Percentiles rank a stretch among this genome's conserved stretches.
Conservation (phyloP, 257 asterid genomes). For the Gentiana macrophylla region DNA sequence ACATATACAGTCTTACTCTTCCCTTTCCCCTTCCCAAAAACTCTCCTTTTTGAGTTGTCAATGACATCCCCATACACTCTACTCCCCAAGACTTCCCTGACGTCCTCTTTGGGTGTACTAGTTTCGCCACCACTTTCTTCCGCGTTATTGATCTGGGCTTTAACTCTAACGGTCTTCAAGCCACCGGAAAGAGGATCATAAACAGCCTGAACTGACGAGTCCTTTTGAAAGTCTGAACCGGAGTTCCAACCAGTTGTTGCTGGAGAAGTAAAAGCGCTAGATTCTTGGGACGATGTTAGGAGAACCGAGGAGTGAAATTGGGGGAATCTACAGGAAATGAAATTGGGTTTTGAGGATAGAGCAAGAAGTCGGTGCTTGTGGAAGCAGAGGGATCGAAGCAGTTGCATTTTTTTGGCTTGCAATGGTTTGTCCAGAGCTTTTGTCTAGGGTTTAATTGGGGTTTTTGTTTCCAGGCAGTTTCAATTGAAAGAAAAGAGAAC, state of each 20-base stretch:
- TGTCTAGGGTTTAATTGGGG: slow-evolving; percentile 1
- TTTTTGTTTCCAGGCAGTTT: background rate
- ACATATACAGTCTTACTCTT: slow-evolving; percentile 54
- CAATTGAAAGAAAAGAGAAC: background rate
- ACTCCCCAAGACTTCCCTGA: slow-evolving; percentile 13
- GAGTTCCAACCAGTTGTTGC: slow-evolving; percentile 22
- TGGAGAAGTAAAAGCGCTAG: slow-evolving; percentile 17
- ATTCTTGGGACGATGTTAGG: slow-evolving; percentile 22
- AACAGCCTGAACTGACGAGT: slow-evolving; percentile 28
- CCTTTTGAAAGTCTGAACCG: slow-evolving; percentile 4
- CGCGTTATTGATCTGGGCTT: slow-evolving; percentile 11
- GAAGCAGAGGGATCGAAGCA: slow-evolving; percentile 38
- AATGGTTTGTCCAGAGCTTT: slow-evolving; percentile 6
- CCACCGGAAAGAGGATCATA: slow-evolving; percentile 49
- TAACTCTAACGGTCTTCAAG: slow-evolving; percentile 27
- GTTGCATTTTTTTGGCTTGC: slow-evolving; percentile 44
- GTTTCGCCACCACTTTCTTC: slow-evolving; percentile 5
- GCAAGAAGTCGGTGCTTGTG: slow-evolving; percentile 27
- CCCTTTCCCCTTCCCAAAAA: slow-evolving; percentile 37
- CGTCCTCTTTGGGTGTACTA: slow-evolving; percentile 15
- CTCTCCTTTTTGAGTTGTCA: slow-evolving; percentile 30
- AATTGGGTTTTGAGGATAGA: slow-evolving; percentile 15
- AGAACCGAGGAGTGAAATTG: slow-evolving; percentile 25
- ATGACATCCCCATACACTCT: slow-evolving; percentile 43
- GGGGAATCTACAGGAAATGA: slow-evolving; percentile 15